A percentile compares a stretch with the other conserved stretches of the same genome.
Evolutionary conservation across 2,329 filamentous ascomycete genomes (phyloP).

Genomic region (Microsporum canis): DNA sequence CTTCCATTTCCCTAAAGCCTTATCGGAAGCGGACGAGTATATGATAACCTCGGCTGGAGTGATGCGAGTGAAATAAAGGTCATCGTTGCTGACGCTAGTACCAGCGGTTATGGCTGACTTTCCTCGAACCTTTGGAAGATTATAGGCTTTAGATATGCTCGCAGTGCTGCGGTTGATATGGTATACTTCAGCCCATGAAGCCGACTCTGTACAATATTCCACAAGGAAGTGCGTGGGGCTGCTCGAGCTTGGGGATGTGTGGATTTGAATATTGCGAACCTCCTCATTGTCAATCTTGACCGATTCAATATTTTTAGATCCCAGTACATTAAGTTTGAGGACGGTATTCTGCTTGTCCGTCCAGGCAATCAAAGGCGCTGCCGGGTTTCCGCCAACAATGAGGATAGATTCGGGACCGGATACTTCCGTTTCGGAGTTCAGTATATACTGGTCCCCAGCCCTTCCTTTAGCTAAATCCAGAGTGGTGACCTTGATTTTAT

Average conservation of each 20-base stretch:
- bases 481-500: constrained; percentile 63
- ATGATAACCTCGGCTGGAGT: constrained; percentile 63
- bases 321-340: constrained; percentile 37
- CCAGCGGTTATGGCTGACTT: constrained; percentile 50
- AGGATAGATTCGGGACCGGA: constrained; percentile 30
- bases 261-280: constrained; percentile 51
- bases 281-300: constrained; percentile 32
- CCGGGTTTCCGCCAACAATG: constrained; percentile 31
- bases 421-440: constrained; percentile 66
- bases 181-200: constrained; percentile 75
- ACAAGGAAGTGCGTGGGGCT: constrained; percentile 75
- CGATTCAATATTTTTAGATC: constrained; percentile 30
- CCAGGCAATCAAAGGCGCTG: constrained; percentile 35
- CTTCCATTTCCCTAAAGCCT: constrained; percentile 64
- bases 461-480: constrained; percentile 63
- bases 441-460: constrained; percentile 56
- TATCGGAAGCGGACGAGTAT: constrained; percentile 64
- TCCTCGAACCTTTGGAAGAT: constrained; percentile 53
- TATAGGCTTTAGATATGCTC: constrained; percentile 64
- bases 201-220: constrained; percentile 58
- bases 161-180: constrained; percentile 64
- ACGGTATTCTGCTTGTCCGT: constrained; percentile 34
- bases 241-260: constrained; percentile 61
- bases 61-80: constrained; percentile 80
- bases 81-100: constrained; percentile 62